These are phyloP conservation scores for Scopulariopsis brevicaulis DNA, from an alignment of 2,329 filamentous ascomycete genomes.

Conservation along the genomic window DNA sequence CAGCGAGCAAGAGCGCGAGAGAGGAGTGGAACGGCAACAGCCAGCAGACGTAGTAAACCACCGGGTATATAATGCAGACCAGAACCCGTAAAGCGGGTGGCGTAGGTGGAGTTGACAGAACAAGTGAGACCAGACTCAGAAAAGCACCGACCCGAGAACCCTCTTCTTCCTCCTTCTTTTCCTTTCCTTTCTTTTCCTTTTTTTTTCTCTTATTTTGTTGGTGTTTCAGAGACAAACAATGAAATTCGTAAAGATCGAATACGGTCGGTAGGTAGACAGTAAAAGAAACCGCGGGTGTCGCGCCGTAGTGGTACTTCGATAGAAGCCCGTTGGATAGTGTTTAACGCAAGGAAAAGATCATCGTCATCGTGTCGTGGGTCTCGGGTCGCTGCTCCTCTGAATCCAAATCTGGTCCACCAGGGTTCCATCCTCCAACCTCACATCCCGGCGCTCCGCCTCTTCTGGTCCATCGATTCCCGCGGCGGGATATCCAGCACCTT, in stretches of 20 bases:
- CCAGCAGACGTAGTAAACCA: background rate
- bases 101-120: background rate
- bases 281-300: background rate
- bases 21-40: background rate
- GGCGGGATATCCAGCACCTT: constrained; percentile 59
- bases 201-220: constrained; percentile 6
- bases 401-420: constrained; percentile 9
- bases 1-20: background rate
- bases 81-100: background rate
- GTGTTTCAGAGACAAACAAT: constrained; percentile 9
- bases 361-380: background rate
- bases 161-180: constrained; percentile 6
- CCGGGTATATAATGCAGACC: background rate
- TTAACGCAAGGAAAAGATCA: background rate
- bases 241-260: constrained; percentile 21
- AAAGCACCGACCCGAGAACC: background rate
- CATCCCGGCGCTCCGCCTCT: constrained; percentile 13
- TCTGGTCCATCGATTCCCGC: constrained; percentile 39
- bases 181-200: constrained; percentile 6
- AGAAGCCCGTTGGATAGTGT: background rate
- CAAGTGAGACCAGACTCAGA: background rate
- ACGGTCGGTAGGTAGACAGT: constrained; percentile 13
- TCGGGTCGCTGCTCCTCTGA: background rate
- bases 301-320: constrained; percentile 1
- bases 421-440: background rate